phyloP scores from a whole-genome alignment of 2,329 filamentous ascomycete species.

The Ustilaginoidea virens region DNA sequence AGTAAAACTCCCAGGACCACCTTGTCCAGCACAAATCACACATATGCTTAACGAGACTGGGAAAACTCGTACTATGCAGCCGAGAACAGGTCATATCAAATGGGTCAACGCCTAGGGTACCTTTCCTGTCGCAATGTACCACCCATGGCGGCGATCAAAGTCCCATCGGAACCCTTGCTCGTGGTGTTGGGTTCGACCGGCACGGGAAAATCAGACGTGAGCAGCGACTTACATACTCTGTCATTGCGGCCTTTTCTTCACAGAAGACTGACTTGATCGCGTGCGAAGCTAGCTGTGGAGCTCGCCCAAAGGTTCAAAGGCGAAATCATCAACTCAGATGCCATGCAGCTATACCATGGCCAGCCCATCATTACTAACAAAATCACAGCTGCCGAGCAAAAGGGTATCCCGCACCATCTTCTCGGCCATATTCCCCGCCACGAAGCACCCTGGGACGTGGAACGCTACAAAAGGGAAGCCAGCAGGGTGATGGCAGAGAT shows the following conservation, averaged over 20 bases:
- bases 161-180: slow-evolving; percentile 47
- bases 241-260: too few relatives aligned
- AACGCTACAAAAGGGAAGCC: slow-evolving; percentile 59
- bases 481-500: slow-evolving; percentile 61
- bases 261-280: neutral
- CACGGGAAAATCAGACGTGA: slow-evolving; percentile 83
- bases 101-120: slow-evolving; percentile 12
- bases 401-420: slow-evolving; percentile 75
- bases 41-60: too few relatives aligned
- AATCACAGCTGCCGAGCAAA: slow-evolving; percentile 57
- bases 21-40: too few relatives aligned
- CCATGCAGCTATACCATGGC: slow-evolving; percentile 92
- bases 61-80: too few relatives aligned
- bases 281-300: slow-evolving; percentile 68
- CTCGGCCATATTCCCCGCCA: slow-evolving; percentile 63
- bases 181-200: slow-evolving; percentile 81
- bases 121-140: slow-evolving; percentile 18
- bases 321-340: slow-evolving; percentile 93
- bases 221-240: too few relatives aligned
- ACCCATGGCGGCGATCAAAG: slow-evolving; percentile 22
- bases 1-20: too few relatives aligned
- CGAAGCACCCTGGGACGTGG: slow-evolving; percentile 71
- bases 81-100: too few relatives aligned
- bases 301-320: slow-evolving; percentile 72
- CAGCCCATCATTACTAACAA: slow-evolving; percentile 95